Evolutionary conservation across 2,329 filamentous ascomycete species (phyloP).

Genomic region (Macrophomina tecta): DNA sequence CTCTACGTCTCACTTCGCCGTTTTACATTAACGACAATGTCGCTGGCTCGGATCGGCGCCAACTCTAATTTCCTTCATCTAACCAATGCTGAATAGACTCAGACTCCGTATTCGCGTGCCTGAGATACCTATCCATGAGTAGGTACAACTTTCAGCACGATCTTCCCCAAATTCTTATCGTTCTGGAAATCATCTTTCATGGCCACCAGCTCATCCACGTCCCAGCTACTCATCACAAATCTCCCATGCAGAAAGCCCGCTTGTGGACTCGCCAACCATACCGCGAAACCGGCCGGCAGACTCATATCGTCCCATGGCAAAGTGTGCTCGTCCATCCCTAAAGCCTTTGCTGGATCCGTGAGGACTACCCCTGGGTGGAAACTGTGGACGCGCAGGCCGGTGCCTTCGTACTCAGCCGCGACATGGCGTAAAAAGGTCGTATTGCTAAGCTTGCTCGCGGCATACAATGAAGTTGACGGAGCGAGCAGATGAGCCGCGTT

Average conservation of each 20-base stretch:
- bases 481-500: background rate
- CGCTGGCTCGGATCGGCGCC: no score
- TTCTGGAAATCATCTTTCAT: background rate
- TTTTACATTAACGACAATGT: no score
- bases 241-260: background rate
- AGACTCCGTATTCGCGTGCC: no score
- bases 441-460: background rate
- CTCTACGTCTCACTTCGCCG: no score
- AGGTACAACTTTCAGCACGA: background rate
- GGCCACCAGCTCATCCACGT: background rate
- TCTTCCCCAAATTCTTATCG: background rate
- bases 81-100: no score
- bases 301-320: background rate
- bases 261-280: background rate
- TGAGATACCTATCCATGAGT: no score
- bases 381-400: background rate
- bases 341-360: background rate
- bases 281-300: background rate
- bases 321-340: background rate
- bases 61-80: no score
- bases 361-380: background rate
- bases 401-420: background rate
- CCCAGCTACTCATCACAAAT: background rate
- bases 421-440: background rate
- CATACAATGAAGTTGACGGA: background rate